Conservation (phyloP, 108 stramenopile genomes). For the Cyclostephanos invisitatus region DNA sequence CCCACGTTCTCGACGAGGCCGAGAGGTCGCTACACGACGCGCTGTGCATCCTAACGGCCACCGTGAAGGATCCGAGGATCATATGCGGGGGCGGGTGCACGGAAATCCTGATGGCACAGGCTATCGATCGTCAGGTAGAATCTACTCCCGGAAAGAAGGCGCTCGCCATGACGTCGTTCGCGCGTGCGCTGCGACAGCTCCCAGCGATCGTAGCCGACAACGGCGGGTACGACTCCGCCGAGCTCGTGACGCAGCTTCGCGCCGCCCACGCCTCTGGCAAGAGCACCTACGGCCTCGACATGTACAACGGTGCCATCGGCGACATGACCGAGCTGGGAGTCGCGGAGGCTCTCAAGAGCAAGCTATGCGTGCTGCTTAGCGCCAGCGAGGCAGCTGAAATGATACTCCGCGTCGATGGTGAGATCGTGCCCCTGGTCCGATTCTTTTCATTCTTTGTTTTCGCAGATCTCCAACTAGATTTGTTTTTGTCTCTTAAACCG, state of each 20-base stretch:
- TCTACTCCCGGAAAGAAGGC: slow-evolving; percentile 96
- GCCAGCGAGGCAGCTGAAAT: slow-evolving; percentile 99
- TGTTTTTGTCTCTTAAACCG: not conserved
- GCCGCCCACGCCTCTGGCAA: slow-evolving; percentile 92
- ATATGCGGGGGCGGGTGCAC: slow-evolving; percentile 98
- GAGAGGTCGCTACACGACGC: slow-evolving; percentile 98
- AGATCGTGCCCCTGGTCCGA: not conserved
- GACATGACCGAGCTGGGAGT: slow-evolving; percentile 97
- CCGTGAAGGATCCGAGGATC: slow-evolving; percentile 93
- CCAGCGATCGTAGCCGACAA: slow-evolving; percentile 99
- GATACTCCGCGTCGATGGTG: slow-evolving; percentile 96
- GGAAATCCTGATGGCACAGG: slow-evolving; percentile 92
- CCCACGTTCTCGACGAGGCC: slow-evolving; percentile 96
- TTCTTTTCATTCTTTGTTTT: slow-evolving; percentile 1
- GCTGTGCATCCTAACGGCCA: slow-evolving; percentile 92
- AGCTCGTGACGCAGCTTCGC: slow-evolving; percentile 93
- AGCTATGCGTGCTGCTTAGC: slow-evolving; percentile 94
- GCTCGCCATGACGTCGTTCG: slow-evolving; percentile 98
- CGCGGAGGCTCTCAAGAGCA: slow-evolving; percentile 93
- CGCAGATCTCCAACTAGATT: not conserved
- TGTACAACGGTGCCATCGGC: slow-evolving; percentile 91
- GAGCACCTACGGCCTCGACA: slow-evolving; percentile 90
- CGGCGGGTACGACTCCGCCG: slow-evolving; percentile 98
- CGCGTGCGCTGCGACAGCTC: slow-evolving; percentile 91
- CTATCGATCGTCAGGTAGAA: slow-evolving; percentile 88